phyloP scores from a whole-genome alignment of 2,329 filamentous ascomycete genomes.

The Venturia nashicola region DNA sequence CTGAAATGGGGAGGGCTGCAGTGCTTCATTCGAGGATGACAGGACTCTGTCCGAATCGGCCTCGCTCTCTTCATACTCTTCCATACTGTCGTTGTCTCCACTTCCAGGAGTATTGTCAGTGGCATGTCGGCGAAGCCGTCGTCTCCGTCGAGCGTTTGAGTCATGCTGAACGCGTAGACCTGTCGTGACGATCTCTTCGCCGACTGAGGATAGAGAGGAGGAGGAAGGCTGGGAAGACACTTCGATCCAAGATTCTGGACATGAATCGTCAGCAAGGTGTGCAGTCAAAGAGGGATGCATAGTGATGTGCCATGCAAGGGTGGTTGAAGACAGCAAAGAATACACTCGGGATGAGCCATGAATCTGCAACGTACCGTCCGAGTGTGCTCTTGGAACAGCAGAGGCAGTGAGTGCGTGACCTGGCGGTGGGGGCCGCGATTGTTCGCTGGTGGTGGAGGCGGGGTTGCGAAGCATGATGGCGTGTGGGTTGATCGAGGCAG shows the following conservation, averaged over 20 bases:
- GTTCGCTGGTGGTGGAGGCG: background rate
- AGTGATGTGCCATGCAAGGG: background rate
- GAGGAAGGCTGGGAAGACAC: conserved; percentile 87
- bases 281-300: conserved; percentile 1
- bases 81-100: conserved; percentile 48
- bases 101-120: conserved; percentile 30
- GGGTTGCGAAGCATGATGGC: background rate
- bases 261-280: conserved; percentile 5
- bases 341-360: background rate
- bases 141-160: conserved; percentile 48
- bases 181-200: conserved; percentile 84
- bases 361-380: background rate
- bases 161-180: conserved; percentile 64
- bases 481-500: background rate
- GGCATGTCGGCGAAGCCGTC: conserved; percentile 32
- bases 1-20: conserved; percentile 21
- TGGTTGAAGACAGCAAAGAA: background rate
- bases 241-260: conserved; percentile 91
- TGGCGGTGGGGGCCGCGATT: background rate
- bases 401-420: background rate
- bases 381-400: background rate
- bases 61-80: conserved; percentile 89
- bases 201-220: conserved; percentile 72
- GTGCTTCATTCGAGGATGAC: conserved; percentile 48
- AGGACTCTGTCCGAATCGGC: conserved; percentile 69